Evolutionary conservation across 768 basidiomycete species (phyloP).

Genomic region (Lentinula guzmanii): DNA sequence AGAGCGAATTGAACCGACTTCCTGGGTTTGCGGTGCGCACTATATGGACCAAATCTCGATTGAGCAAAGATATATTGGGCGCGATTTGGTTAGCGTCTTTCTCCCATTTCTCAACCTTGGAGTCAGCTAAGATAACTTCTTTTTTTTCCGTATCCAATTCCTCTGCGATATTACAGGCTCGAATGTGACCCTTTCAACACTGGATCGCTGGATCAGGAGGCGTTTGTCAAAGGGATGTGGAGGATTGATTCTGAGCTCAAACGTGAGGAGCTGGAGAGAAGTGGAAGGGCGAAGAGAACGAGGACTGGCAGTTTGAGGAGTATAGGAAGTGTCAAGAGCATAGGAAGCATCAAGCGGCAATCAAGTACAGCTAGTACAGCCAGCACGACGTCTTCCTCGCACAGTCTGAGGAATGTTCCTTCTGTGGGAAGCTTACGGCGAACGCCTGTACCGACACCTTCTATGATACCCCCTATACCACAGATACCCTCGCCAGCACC

Average conservation of each 20-base stretch:
- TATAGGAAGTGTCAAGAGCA: neutral
- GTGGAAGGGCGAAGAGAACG: neutral
- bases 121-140: neutral
- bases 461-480: neutral
- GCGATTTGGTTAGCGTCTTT: conserved; percentile 57
- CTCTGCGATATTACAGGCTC: conserved; percentile 35
- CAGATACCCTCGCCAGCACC: neutral
- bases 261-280: conserved; percentile 35
- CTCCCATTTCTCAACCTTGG: neutral
- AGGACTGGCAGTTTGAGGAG: neutral
- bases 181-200: conserved; percentile 56
- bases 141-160: neutral
- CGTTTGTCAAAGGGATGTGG: conserved; percentile 80
- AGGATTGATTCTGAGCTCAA: conserved; percentile 79
- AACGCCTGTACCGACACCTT: neutral
- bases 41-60: conserved; percentile 59
- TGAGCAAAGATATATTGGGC: conserved; percentile 45
- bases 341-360: neutral
- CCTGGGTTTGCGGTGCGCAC: conserved; percentile 49
- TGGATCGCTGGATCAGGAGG: conserved; percentile 59
- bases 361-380: neutral
- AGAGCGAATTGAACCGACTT: conserved; percentile 20
- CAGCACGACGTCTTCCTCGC: neutral
- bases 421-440: neutral
- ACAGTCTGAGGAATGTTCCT: neutral